Evolutionary conservation across 176 grass and related monocot species (phyloP), one percentile per base, ranked within the genome.

Genomic region (Rhynchospora tenuis): DNA sequence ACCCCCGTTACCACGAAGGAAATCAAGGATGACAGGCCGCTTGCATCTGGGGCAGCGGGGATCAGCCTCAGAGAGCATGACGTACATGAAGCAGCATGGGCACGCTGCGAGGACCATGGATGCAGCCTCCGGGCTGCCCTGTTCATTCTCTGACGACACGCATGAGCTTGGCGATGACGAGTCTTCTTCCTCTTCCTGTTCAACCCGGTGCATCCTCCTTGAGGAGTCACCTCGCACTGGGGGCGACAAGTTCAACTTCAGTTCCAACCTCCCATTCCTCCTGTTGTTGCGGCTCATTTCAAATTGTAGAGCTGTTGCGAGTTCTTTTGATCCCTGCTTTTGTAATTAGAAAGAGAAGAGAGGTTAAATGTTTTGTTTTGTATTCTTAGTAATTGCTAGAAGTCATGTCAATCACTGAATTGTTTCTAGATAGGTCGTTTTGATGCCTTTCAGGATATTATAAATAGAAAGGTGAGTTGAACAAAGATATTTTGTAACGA

Each of bases 31-130:
- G 55, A 97, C 91, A 6, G 91, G 91, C 74, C 86, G 93, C 86
- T 94, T 97, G 84, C 94, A 97, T 90, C 90, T 89, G 29, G 94
- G 94, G 79, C 94, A 97, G 79, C 81, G 84, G 15, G 91, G 91
- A 38, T 97, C 94, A 1, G 91, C 94, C 86, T 92, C 90, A 2
- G 90, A 89, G 83, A 97, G 94, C 94, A 97, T 97, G 84, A 97
- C 94, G 3, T 97, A 97, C 89, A 97, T 97, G 90, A 97, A 88
- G 86, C 92, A 94, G n/a, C 87, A 74, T 5, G 88, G 86, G 81
- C 92, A 94, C 1, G 87, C 92, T 3, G 92, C 90, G 6, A 92
- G 88, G 84, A 94, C 92, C 92, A 94, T 94, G 33, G 92, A 76
- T 13, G 81, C 85, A 24, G 88, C 90, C 81, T 88, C 92, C 7